Evolutionary conservation across 352 stramenopile species (phyloP).

Genomic region (Detonula confervacea): DNA sequence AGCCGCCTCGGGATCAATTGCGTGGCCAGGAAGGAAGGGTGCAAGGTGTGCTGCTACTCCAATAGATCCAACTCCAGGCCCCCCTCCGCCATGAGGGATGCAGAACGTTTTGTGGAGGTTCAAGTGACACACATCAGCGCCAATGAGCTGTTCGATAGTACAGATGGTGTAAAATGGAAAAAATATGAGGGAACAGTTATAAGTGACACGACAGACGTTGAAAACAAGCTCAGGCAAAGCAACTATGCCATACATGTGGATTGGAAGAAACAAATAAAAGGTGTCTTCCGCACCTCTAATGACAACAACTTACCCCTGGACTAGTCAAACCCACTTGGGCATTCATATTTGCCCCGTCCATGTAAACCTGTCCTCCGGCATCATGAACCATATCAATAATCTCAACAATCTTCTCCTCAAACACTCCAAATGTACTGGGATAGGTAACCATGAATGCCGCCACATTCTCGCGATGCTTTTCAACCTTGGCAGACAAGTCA

Average conservation of each 20-base stretch:
- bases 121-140: constrained; percentile 98
- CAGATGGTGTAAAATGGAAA: too few species aligned
- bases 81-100: constrained; percentile 98
- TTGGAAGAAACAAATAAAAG: constrained; percentile 89
- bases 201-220: too few species aligned
- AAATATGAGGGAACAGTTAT: too few species aligned
- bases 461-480: constrained; percentile 95
- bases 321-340: constrained; percentile 97
- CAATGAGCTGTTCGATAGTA: constrained; percentile 85
- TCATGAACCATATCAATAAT: constrained; percentile 95
- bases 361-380: constrained; percentile 98
- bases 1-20: constrained; percentile 82
- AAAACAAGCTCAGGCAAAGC: too few species aligned
- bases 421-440: constrained; percentile 98
- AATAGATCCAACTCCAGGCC: constrained; percentile 90
- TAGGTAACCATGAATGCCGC: constrained; percentile 99
- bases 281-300: constrained; percentile 44
- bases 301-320: constrained; percentile 82
- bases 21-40: constrained; percentile 95
- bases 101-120: constrained; percentile 99
- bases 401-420: constrained; percentile 97
- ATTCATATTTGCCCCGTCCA: constrained; percentile 99
- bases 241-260: too few species aligned
- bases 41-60: constrained; percentile 94
- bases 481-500: constrained; percentile 94